phyloP scores from a whole-genome alignment of 2,329 filamentous ascomycete species.

The Fusarium oligoseptatum region DNA sequence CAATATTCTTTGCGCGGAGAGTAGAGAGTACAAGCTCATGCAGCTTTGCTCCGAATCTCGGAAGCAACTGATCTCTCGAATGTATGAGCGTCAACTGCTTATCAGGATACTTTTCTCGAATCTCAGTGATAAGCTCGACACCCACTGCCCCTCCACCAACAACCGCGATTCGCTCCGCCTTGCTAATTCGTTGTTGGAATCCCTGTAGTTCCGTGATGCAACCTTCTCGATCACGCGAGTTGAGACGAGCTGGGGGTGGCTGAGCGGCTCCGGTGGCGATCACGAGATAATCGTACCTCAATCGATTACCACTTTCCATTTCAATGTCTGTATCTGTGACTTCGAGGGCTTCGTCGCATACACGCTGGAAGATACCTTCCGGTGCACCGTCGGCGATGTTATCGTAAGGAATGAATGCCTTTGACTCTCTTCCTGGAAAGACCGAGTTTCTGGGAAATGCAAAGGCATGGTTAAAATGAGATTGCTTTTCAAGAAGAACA shows the following conservation, averaged over 20 bases:
- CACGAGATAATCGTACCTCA: slow-evolving; percentile 21
- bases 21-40: slow-evolving; percentile 2
- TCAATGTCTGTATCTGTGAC: not conserved
- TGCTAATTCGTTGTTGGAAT: slow-evolving; percentile 1
- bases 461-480: slow-evolving; percentile 34
- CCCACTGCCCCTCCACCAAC: slow-evolving; percentile 33
- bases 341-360: slow-evolving; percentile 9
- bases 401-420: slow-evolving; percentile 20
- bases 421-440: slow-evolving; percentile 4
- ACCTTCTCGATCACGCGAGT: not conserved
- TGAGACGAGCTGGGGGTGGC: slow-evolving; percentile 23
- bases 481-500: slow-evolving; percentile 29
- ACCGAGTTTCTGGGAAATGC: slow-evolving; percentile 29
- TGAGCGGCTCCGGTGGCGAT: slow-evolving; percentile 35
- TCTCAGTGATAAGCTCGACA: slow-evolving; percentile 22
- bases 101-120: slow-evolving; percentile 14
- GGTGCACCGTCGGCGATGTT: slow-evolving; percentile 14
- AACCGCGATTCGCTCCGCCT: slow-evolving; percentile 3
- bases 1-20: not conserved
- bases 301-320: not conserved
- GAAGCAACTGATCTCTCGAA: slow-evolving; percentile 17
- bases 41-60: slow-evolving; percentile 21
- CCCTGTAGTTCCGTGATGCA: slow-evolving; percentile 18
- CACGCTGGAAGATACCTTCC: slow-evolving; percentile 14
- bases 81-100: slow-evolving; percentile 22